Conservation (phyloP, 78 protist species). For the Cyanophora paradoxa region DNA sequence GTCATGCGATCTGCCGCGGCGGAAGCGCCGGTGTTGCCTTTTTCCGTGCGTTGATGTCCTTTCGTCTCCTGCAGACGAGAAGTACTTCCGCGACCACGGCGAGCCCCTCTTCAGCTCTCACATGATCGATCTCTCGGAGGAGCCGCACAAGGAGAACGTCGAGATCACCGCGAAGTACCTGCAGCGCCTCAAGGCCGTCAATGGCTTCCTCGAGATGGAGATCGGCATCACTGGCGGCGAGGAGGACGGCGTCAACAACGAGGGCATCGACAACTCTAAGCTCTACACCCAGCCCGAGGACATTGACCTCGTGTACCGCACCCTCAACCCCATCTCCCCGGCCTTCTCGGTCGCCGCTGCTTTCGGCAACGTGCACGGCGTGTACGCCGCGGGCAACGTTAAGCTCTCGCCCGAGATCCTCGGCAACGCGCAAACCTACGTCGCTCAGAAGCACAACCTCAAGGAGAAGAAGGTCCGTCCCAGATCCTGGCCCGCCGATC, state of each 20-base stretch:
- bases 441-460: slow-evolving; percentile 28
- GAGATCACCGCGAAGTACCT: slow-evolving; percentile 40
- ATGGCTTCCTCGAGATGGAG: slow-evolving; percentile 65
- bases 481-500: too few species aligned
- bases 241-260: slow-evolving; percentile 71
- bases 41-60: too few species aligned
- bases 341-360: slow-evolving; percentile 62
- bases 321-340: slow-evolving; percentile 26
- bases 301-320: slow-evolving; percentile 42
- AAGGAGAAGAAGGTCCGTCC: slow-evolving; percentile 16
- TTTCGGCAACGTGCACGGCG: slow-evolving; percentile 73
- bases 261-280: slow-evolving; percentile 22
- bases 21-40: too few species aligned
- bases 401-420: slow-evolving; percentile 52
- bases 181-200: slow-evolving; percentile 35
- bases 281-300: slow-evolving; percentile 64
- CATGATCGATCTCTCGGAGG: slow-evolving; percentile 71
- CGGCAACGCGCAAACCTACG: slow-evolving; percentile 44
- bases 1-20: too few species aligned
- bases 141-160: slow-evolving; percentile 44
- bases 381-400: slow-evolving; percentile 63
- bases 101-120: slow-evolving; percentile 66
- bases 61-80: too few species aligned
- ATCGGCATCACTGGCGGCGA: slow-evolving; percentile 73
- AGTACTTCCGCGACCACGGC: slow-evolving; percentile 45